phyloP scores from a whole-genome alignment of 768 basidiomycete species.

The Hemileccinum impolitum region DNA sequence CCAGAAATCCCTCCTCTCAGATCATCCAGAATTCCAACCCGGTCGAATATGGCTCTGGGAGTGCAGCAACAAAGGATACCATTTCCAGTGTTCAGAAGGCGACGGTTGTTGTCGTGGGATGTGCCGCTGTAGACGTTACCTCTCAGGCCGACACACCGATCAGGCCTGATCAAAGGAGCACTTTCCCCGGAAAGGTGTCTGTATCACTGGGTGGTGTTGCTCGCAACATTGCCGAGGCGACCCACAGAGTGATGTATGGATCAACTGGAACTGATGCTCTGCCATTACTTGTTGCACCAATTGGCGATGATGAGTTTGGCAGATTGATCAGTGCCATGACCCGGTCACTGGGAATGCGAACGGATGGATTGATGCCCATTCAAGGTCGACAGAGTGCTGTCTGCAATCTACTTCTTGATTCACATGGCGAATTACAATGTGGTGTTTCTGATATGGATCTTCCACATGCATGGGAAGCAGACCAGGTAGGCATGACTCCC shows the following conservation, averaged over 20 bases:
- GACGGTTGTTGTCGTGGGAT: constrained; percentile 73
- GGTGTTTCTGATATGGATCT: constrained; percentile 94
- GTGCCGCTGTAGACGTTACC: constrained; percentile 87
- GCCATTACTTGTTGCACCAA: constrained; percentile 66
- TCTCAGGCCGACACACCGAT: constrained; percentile 41
- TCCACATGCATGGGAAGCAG: constrained; percentile 44
- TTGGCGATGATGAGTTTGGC: constrained; percentile 80
- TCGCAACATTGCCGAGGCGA: constrained; percentile 92
- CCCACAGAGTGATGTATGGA: constrained; percentile 56
- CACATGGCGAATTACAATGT: constrained; percentile 64
- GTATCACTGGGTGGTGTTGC: constrained; percentile 86
- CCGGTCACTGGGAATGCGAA: constrained; percentile 65
- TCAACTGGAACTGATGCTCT: constrained; percentile 27
- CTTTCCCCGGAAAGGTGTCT: constrained; percentile 72
- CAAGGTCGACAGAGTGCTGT: constrained; percentile 59
- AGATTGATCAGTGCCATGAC: constrained; percentile 59
- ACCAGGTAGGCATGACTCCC: constrained; percentile 36
- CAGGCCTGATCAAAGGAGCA: constrained; percentile 54
- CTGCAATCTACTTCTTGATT: constrained; percentile 83
- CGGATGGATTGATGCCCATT: constrained; percentile 65
- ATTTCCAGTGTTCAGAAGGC: constrained; percentile 27
- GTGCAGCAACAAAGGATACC: neutral
- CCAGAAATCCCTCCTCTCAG: neutral
- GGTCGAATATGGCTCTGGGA: neutral
- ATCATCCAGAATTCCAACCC: neutral